Base-by-base conservation (phyloP, 2,329 filamentous ascomycete species). In the Anthostomella pinea region DNA sequence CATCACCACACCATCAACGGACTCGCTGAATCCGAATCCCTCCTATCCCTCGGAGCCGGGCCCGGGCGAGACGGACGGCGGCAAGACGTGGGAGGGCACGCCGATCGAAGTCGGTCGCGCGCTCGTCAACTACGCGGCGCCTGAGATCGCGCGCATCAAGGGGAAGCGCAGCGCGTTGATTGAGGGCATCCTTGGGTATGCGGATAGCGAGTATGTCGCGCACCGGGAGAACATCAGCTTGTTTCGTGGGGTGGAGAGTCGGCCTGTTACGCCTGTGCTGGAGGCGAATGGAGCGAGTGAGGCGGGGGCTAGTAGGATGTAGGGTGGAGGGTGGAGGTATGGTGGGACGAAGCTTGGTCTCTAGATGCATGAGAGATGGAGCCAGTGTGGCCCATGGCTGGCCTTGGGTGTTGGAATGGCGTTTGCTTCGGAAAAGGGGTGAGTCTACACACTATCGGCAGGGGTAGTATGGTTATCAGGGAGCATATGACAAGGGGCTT, bases 201-300 rank as follows among this genome's bases (percentile, higher is more conserved):
- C 88, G 14, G 90, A 96, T 60, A 94, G 85, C 56, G 89, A 97
- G 65, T 96, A 97, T 65, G 85, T 97, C 25, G 90, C 89, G 8
- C 72, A 93, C 55, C 73, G 89, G 45, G 88, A 95, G 62, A 91
- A 95, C 52, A 83, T 96, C 45, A 88, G 87, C 28, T 81, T 95
- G 50, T 83, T 85, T 45, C 65, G 60, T 21, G 61, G 60, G 19
- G 20, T 41, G 30, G 72, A 73, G 38, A 79, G 75, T 51, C 64
- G 74, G 20, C 73, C 76, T 15, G 70, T 66, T 10, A 77, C 72
- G 35, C 73, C 73, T 5, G 66, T 57, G 13, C 36, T 48, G 1
- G 56, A 59, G 10, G 49, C 49, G 34, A 48, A 38, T 37, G 37
- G 36, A 8, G 40, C 36, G 16, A 44, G 49, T 6, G 35, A 49